These are phyloP conservation scores for Fonsecaea erecta DNA, from an alignment of 2,329 filamentous ascomycete species.

Conservation along the genomic window DNA sequence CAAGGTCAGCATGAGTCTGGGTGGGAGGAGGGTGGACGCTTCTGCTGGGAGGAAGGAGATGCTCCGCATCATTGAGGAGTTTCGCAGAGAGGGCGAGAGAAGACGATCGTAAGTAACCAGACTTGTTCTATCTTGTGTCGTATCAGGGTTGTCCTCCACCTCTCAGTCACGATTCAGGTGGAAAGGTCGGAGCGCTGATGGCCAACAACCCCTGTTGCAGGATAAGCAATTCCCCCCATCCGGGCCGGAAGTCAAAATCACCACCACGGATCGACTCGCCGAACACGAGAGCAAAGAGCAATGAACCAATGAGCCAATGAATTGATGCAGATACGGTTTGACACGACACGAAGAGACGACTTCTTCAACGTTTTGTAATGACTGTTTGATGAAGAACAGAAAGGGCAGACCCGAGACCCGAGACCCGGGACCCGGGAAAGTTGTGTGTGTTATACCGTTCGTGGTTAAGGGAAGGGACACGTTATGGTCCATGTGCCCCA, in stretches of 20 bases:
- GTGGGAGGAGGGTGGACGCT: constrained; percentile 81
- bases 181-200: background rate
- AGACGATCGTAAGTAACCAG: constrained; percentile 72
- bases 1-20: constrained; percentile 94
- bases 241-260: constrained; percentile 36
- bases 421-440: background rate
- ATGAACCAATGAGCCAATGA: constrained; percentile 8
- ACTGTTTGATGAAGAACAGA: background rate
- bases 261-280: constrained; percentile 40
- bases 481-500: too few species aligned
- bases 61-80: constrained; percentile 81
- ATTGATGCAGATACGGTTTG: background rate
- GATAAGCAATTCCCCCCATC: constrained; percentile 35
- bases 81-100: constrained; percentile 85
- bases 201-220: constrained; percentile 19
- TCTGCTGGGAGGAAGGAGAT: constrained; percentile 84
- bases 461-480: too few species aligned
- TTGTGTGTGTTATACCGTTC: too few species aligned
- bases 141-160: constrained; percentile 6
- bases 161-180: background rate
- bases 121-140: constrained; percentile 8
- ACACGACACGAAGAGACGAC: background rate
- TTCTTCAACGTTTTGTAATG: background rate
- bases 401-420: background rate
- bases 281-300: constrained; percentile 10